These are phyloP conservation scores for Persicaria tinctoria DNA, from an alignment of 148 eudicot species.

Conservation along the genomic window DNA sequence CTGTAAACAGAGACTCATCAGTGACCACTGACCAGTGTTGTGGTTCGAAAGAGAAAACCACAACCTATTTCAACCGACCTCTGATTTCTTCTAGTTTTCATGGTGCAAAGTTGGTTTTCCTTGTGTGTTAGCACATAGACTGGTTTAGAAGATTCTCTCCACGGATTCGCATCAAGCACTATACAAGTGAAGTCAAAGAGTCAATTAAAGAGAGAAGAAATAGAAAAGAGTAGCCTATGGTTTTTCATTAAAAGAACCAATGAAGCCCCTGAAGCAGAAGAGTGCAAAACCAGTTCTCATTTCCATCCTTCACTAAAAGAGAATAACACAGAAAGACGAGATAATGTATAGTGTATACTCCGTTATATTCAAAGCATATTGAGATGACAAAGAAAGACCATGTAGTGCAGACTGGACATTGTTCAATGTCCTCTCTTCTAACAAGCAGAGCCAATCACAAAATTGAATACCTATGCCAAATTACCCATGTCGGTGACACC, in stretches of 20 bases:
- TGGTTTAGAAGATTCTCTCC: conserved; percentile 81
- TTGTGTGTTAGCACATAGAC: conserved; percentile 89
- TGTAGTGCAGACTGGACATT: background rate
- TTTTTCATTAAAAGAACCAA: background rate
- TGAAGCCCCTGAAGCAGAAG: background rate
- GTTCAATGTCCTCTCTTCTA: background rate
- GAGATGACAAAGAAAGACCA: background rate
- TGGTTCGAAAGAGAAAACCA: background rate
- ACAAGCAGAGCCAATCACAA: background rate
- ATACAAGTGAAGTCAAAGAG: conserved; percentile 9
- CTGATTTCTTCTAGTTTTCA: conserved; percentile 86
- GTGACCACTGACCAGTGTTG: background rate
- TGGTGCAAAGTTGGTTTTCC: conserved; percentile 88
- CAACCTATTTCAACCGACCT: conserved; percentile 37
- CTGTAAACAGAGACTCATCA: conserved; percentile 32
- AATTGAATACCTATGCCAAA: background rate
- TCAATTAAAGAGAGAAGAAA: conserved; percentile 1
- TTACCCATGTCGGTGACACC: background rate
- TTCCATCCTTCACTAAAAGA: background rate
- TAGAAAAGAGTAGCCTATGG: background rate
- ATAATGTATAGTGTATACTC: background rate
- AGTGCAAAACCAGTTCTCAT: background rate
- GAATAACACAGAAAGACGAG: background rate
- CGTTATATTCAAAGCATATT: background rate
- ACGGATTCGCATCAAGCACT: conserved; percentile 91